Evolutionary conservation across 2,329 filamentous ascomycete genomes (phyloP), one percentile per base, ranked within the genome.

Genomic region (Coniochaeta sp.): DNA sequence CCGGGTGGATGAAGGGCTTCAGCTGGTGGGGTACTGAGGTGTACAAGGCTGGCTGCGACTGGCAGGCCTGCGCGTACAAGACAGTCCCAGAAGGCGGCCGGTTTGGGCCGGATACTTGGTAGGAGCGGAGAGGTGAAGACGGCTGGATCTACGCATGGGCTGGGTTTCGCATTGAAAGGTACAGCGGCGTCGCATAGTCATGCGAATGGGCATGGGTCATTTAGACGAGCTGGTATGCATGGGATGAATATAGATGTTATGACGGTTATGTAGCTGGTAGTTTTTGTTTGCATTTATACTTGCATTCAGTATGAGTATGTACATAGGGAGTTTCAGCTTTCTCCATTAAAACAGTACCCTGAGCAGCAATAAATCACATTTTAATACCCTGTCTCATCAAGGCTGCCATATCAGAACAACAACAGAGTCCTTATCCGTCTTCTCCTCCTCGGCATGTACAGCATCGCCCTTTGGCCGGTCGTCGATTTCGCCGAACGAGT

Each of bases 21-120:
- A 85, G 79, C 60, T 96, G 91, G 91, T 96, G 91, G 91, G 91
- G 91, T 0, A 96, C 91, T 0, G 89, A 95, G 69, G 82, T 93
- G 6, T 92, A 91, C 71, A 93, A 91, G 73, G 81, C 86, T 72
- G 90, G 91, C 22, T 95, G 90, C 72, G 90, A 95, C 76, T 95
- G 90, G 90, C 80, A 87, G 70, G 90, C 89, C 50, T 95, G 90
- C 71, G 75, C 89, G 1, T 93, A 89, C 69, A 84, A 79, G 60
- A 80, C 73, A 0, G 81, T 95, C 6, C 76, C 79, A 0, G 81
- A 85, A 16, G 89, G 88, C 0, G 79, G 81, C 26, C 81, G 77
- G 61, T 92, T 92, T 72, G 89, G 89, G 0, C 87, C 87, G 1
- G 79, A 82, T 60, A 74, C 66, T 1, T 88, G 86, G 85, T 87